A percentile compares a stretch with the other conserved stretches of the same genome.
Conservation (phyloP, 208 protist genomes). For the Naegleria lovaniensis region DNA sequence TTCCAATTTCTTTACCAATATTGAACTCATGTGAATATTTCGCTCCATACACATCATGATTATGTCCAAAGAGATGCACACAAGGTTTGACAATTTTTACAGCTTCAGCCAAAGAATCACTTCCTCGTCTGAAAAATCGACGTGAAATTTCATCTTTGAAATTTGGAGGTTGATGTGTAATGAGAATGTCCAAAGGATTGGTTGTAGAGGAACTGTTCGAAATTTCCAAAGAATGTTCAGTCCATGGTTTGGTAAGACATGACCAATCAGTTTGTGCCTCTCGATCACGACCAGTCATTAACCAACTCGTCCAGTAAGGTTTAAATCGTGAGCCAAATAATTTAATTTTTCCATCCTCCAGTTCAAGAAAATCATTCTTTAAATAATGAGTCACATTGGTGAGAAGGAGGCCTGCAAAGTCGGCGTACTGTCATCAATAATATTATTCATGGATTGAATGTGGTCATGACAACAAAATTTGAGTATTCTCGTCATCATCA, state of each 20-base stretch:
- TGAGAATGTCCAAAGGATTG: background rate
- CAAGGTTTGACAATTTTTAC: background rate
- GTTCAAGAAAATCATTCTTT: background rate
- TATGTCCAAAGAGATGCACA: background rate
- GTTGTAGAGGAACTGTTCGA: background rate
- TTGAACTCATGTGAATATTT: background rate
- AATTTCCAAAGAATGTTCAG: background rate
- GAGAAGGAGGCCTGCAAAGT: background rate
- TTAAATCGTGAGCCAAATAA: background rate
- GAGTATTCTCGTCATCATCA: too few species aligned
- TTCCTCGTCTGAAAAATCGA: background rate
- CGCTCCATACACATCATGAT: background rate
- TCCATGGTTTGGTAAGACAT: background rate
- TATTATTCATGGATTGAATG: too few species aligned
- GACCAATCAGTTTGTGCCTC: background rate
- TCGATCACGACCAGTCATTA: background rate
- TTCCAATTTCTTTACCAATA: background rate
- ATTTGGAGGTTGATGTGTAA: conserved; percentile 9
- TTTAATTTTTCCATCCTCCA: background rate
- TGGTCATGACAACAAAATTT: too few species aligned
- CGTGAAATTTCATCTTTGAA: background rate
- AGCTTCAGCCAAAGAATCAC: background rate
- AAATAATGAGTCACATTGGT: background rate
- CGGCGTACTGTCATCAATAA: background rate
- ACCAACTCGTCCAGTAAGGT: background rate